These are phyloP conservation scores for Bipolaris zeicola DNA, from an alignment of 2,329 filamentous ascomycete genomes.

Conservation along the genomic window DNA sequence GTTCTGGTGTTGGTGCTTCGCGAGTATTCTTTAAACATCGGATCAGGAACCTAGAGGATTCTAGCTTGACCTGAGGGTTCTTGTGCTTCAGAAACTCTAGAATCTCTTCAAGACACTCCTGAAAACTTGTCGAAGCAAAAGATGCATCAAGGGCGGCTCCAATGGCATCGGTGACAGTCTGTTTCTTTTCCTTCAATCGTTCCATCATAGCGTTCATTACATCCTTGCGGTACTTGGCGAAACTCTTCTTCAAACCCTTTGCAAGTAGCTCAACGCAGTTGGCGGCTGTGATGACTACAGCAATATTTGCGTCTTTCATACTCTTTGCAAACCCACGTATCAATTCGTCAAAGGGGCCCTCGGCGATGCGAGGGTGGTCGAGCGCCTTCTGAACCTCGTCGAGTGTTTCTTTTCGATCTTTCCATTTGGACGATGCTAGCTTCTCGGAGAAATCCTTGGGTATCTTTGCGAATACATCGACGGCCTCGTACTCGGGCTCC, in stretches of 20 bases:
- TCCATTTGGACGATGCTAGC: constrained; percentile 93
- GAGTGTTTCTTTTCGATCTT: constrained; percentile 92
- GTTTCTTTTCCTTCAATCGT: constrained; percentile 96
- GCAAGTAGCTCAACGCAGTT: constrained; percentile 90
- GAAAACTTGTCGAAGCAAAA: constrained; percentile 69
- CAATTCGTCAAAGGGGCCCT: constrained; percentile 85
- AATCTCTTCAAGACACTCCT: constrained; percentile 91
- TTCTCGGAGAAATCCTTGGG: constrained; percentile 82
- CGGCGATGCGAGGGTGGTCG: constrained; percentile 90
- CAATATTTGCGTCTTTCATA: constrained; percentile 99
- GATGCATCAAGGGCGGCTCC: constrained; percentile 80
- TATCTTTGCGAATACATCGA: constrained; percentile 83
- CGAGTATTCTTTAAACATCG: constrained; percentile 82
- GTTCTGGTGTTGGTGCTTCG: constrained; percentile 81
- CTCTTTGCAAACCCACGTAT: constrained; percentile 84
- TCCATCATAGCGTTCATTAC: constrained; percentile 93
- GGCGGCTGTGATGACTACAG: constrained; percentile 89
- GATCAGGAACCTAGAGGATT: constrained; percentile 91
- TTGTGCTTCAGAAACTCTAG: constrained; percentile 86
- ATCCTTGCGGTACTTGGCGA: constrained; percentile 77
- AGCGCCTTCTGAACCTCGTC: constrained; percentile 77
- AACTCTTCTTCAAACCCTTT: constrained; percentile 78
- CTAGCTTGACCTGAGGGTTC: constrained; percentile 96
- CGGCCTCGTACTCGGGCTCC: constrained; percentile 71
- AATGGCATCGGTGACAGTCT: constrained; percentile 83